A percentile compares a stretch with the other conserved stretches of the same genome.
Conservation (phyloP, 129 eudicot species). For the Pseudognaphalium luteoalbum region DNA sequence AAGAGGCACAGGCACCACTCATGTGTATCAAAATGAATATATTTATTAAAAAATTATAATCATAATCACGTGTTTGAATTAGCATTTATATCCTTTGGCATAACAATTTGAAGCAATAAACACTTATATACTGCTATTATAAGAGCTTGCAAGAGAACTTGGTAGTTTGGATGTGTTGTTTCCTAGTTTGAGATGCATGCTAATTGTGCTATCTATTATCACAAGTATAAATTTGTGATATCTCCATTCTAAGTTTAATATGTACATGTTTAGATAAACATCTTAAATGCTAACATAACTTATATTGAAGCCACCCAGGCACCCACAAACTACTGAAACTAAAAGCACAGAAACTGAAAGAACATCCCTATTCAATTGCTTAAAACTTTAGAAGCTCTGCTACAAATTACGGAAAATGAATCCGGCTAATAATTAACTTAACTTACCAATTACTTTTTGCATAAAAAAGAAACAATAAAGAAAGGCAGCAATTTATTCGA, state of each 20-base stretch:
- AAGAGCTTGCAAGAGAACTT: no score
- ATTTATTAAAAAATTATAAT: no score
- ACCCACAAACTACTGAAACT: no score
- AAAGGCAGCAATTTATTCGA: conserved; percentile 22
- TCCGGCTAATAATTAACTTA: background rate
- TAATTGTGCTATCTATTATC: no score
- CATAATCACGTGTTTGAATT: background rate
- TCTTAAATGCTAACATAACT: background rate
- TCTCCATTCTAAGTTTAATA: background rate
- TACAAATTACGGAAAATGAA: background rate
- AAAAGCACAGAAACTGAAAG: background rate
- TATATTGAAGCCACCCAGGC: no score
- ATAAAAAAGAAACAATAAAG: background rate
- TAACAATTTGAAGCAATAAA: no score
- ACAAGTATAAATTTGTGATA: no score
- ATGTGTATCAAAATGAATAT: no score
- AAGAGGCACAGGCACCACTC: no score
- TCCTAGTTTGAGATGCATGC: no score
- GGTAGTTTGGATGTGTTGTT: no score
- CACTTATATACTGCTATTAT: no score
- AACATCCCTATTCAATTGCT: background rate
- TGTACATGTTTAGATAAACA: background rate
- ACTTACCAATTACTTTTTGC: background rate
- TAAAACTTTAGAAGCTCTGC: background rate
- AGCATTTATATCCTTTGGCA: background rate